Base-by-base conservation (phyloP, 768 basidiomycete genomes). In the Amanita pallidorosea region DNA sequence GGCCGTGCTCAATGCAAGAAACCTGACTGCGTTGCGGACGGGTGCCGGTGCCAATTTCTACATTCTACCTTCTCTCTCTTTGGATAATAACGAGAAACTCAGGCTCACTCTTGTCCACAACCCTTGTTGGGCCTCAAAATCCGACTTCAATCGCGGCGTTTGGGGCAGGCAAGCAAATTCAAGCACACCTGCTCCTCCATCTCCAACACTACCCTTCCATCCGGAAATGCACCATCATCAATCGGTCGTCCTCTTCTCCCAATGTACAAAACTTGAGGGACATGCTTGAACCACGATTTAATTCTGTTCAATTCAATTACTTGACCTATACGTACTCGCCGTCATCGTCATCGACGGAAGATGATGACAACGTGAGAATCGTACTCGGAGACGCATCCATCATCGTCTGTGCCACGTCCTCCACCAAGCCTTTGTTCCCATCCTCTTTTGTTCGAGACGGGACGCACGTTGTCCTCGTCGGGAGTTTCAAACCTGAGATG, bases 401-500 rank as follows among this genome's bases (percentile, higher is more conserved):
- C 48, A 76, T 90, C 47, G 80, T 94, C 49, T 79, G 86, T 55
- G 87, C 87, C 0, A 94, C 90, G 0, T 76, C 88, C 0, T 81
- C 88, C 15, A 77, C 74, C 0, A 54, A 49, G 2, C 83, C 91
- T 1, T 74, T 94, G 2, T 89, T 94, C 62, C 77, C 80, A 2
- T 77, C 80, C 0, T 59, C 70, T 0, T 83, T 80, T 72, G 79
- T 90, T 9, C 67, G 70, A 3, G 62, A 73, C 1, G 80, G 81
- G 0, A 73, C 85, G 0, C 85, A 88, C 56, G 57, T 94, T 31
- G 79, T 89, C 51, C 67, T 93, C 2, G 77, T 90, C 23, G 90
- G 91, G 5, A 88, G 86, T 51, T 94, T 88, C 60, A 92, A 73
- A 15, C 85, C 85, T 1, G 60, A 66, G 2, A 95, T 94, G 92